Percentiles rank a stretch among this genome's conserved stretches.
Evolutionary conservation across 768 basidiomycete genomes (phyloP).

Genomic region (Udeniomyces megalosporus): DNA sequence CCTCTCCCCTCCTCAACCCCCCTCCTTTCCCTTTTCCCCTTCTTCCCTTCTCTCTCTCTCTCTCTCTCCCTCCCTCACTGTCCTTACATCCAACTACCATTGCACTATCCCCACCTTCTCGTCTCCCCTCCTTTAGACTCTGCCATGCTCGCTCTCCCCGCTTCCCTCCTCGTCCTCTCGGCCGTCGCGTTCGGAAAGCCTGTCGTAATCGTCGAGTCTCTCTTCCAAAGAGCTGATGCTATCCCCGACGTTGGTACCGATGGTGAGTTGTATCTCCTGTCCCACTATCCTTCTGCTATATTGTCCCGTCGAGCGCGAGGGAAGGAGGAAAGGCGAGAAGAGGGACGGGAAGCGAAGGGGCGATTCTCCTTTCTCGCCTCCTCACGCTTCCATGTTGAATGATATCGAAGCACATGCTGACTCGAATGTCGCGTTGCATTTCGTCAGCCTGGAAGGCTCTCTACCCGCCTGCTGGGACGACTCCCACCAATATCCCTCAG

Average conservation of each 20-base stretch:
- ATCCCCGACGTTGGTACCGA: neutral
- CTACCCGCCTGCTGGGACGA: slow-evolving; percentile 40
- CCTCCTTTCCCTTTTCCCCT: neutral
- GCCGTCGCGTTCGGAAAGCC: neutral
- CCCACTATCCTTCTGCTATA: neutral
- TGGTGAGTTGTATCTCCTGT: neutral
- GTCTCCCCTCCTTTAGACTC: no score
- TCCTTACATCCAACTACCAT: neutral
- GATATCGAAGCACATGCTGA: neutral
- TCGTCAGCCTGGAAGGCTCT: slow-evolving; percentile 47
- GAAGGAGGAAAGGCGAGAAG: neutral
- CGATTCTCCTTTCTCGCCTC: neutral
- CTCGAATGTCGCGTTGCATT: neutral
- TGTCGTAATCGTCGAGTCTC: neutral
- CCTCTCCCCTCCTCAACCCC: neutral
- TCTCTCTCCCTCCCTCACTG: neutral
- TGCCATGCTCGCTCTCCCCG: neutral
- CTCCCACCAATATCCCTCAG: slow-evolving; percentile 44
- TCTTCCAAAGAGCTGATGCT: neutral
- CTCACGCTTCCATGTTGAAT: neutral
- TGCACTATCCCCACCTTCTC: no score
- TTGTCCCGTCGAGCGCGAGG: no score
- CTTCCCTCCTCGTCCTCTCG: neutral
- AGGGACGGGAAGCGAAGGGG: neutral
- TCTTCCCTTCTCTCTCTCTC: neutral